These are phyloP conservation scores for Dipteronia sinensis DNA, from an alignment of 345 rosid species.

Conservation along the genomic window DNA sequence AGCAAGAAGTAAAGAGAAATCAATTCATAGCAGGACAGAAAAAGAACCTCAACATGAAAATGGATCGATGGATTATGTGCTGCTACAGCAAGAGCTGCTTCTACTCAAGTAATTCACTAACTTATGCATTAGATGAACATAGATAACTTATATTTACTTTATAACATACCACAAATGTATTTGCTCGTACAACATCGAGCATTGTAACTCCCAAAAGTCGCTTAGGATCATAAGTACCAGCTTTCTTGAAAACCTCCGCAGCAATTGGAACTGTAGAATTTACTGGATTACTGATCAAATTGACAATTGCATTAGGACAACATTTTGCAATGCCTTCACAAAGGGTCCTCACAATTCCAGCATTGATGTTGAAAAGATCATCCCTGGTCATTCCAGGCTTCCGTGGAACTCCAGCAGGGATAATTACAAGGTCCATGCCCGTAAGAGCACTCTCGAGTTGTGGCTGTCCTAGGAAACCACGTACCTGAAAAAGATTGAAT, in stretches of 20 bases:
- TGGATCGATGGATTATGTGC: too few relatives aligned
- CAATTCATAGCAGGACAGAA: too few relatives aligned
- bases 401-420: slow-evolving; percentile 89
- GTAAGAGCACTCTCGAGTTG: slow-evolving; percentile 76
- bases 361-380: slow-evolving; percentile 88
- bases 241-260: slow-evolving; percentile 83
- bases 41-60: neutral
- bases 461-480: slow-evolving; percentile 78
- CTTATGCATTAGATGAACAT: neutral
- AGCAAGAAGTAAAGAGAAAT: too few relatives aligned
- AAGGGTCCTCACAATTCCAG: slow-evolving; percentile 83
- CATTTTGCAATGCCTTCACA: slow-evolving; percentile 72
- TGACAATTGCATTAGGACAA: slow-evolving; percentile 76
- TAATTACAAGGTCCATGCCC: slow-evolving; percentile 84
- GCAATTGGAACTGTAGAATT: slow-evolving; percentile 89
- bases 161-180: slow-evolving; percentile 71
- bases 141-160: neutral
- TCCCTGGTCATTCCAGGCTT: slow-evolving; percentile 93
- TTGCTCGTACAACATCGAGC: slow-evolving; percentile 87
- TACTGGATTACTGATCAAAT: slow-evolving; percentile 87
- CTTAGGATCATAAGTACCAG: slow-evolving; percentile 78
- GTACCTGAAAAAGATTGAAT: slow-evolving; percentile 46
- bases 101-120: too few relatives aligned
- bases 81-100: too few relatives aligned
- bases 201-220: slow-evolving; percentile 81